Conservation (phyloP, 2,329 filamentous ascomycete species). For the Lasiodiplodia hormozganensis region DNA sequence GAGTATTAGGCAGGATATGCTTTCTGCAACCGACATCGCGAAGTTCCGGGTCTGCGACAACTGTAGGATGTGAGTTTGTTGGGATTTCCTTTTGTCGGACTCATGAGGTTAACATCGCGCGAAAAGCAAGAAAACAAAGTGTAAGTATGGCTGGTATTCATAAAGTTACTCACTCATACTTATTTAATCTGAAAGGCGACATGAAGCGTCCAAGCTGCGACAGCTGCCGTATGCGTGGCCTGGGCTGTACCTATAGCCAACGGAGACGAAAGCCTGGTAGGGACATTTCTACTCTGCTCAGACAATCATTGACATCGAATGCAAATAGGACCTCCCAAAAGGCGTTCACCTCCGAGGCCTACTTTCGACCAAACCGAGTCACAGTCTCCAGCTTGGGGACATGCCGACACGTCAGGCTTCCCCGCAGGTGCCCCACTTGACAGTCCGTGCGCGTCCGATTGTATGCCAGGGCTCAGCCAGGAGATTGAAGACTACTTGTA, state of each 20-base stretch:
- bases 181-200: not conserved
- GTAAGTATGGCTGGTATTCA: not conserved
- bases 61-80: not conserved
- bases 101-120: not conserved
- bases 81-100: not conserved
- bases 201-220: not conserved
- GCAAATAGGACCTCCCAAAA: not conserved
- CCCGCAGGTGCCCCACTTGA: not conserved
- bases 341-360: not conserved
- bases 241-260: not conserved
- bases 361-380: not conserved
- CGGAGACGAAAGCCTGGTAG: not conserved
- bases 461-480: not conserved
- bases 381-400: not conserved
- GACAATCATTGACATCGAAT: not conserved
- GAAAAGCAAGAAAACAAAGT: not conserved
- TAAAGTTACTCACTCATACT: not conserved
- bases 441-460: not conserved
- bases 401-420: not conserved
- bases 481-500: not conserved
- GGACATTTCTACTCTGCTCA: not conserved
- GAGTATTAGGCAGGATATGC: not conserved
- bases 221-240: not conserved
- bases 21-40: not conserved
- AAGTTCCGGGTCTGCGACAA: not conserved